phyloP scores from a whole-genome alignment of 2,329 filamentous ascomycete genomes.

The Pseudogymnoascus sp. region DNA sequence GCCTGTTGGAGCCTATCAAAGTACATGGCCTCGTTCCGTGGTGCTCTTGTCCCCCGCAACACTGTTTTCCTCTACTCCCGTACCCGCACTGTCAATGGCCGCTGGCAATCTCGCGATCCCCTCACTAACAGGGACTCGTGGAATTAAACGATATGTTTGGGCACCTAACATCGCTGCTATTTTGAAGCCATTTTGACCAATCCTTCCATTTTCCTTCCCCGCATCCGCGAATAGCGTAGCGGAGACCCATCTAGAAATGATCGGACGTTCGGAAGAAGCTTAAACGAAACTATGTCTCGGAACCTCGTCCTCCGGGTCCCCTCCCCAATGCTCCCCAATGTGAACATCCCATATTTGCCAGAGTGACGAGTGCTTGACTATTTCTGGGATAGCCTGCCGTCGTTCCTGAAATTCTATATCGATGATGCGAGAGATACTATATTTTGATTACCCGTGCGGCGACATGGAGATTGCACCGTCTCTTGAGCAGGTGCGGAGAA shows the following conservation, averaged over 20 bases:
- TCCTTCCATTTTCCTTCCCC: background rate
- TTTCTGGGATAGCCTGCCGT: background rate
- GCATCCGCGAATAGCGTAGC: background rate
- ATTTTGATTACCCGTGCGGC: slow-evolving; percentile 2
- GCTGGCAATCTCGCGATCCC: background rate
- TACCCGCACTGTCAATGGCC: background rate
- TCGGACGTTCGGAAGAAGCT: background rate
- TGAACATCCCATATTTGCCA: background rate
- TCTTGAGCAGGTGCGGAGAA: background rate
- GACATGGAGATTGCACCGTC: background rate
- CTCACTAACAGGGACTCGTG: no score
- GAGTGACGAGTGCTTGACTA: background rate
- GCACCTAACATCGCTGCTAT: background rate
- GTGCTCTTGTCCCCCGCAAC: background rate
- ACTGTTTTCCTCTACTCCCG: background rate
- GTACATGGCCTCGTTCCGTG: background rate
- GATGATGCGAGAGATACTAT: slow-evolving; percentile 1
- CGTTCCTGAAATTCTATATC: background rate
- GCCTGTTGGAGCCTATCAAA: no score
- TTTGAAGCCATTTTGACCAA: background rate
- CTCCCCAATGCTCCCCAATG: background rate
- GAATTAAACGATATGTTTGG: background rate
- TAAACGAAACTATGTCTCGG: background rate
- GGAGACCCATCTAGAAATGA: background rate
- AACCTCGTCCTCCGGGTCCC: background rate